Evolutionary conservation across 805 yeast species (phyloP).

Genomic region (Yamadazyma sp.): DNA sequence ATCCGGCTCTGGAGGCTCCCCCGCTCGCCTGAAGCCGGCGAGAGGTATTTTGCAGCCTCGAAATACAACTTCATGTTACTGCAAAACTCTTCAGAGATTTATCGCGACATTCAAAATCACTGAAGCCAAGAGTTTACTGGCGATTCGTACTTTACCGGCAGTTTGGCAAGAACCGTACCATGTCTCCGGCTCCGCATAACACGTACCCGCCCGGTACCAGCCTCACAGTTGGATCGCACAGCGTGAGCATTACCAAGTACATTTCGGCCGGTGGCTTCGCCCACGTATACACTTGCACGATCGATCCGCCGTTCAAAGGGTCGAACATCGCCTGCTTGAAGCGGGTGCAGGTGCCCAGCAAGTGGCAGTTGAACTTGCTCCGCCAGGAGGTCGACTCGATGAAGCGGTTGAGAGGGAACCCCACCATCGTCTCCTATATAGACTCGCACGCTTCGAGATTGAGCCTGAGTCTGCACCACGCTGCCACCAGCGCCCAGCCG

Average conservation of each 20-base stretch:
- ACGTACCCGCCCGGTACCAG: constrained; percentile 51
- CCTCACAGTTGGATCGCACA: constrained; percentile 82
- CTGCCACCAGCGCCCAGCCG: constrained; percentile 11
- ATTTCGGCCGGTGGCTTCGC: constrained; percentile 94
- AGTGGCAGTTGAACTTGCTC: constrained; percentile 73
- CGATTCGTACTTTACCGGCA: too few relatives aligned
- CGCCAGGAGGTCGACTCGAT: constrained; percentile 97
- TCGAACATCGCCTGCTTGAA: constrained; percentile 74
- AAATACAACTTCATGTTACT: constrained; percentile 46
- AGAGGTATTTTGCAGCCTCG: constrained; percentile 41
- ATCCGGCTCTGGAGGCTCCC: constrained; percentile 40
- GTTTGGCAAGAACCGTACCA: too few relatives aligned
- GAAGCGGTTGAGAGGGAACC: constrained; percentile 80
- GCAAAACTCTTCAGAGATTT: too few relatives aligned
- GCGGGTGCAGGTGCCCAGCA: constrained; percentile 93
- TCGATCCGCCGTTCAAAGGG: constrained; percentile 53
- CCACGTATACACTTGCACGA: constrained; percentile 80
- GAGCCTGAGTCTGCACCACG: neutral
- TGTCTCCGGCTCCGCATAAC: constrained; percentile 8
- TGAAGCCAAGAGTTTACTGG: too few relatives aligned
- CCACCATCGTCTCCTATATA: constrained; percentile 82
- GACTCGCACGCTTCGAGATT: constrained; percentile 90
- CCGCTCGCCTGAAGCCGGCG: constrained; percentile 2
- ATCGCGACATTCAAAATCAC: too few relatives aligned
- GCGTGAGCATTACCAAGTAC: constrained; percentile 65